Base-by-base conservation (phyloP, 495 filamentous ascomycete species). In the Xylaria bambusicola region DNA sequence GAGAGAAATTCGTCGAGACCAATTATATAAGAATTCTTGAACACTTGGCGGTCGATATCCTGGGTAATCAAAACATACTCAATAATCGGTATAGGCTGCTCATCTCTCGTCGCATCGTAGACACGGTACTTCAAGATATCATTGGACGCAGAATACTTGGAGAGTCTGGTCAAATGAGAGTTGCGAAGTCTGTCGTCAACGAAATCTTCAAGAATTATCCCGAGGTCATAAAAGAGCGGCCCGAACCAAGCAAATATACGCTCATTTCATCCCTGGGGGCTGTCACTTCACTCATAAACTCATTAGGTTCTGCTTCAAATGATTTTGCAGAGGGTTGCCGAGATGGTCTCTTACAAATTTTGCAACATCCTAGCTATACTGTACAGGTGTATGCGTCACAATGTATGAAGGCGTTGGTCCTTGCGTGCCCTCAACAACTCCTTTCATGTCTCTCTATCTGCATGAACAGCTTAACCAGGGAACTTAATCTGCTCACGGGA, bases 321-420 rank as follows among this genome's bases (percentile, higher is more conserved):
- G 78, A 74, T 44, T 82, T 94, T 64, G 88, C 89, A 5, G 94
- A 99, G 56, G 69, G 76, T 23, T 93, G 90, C 65, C 84, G 93
- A 23, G 94, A 98, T 69, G 90, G 88, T 10, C 79, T 99, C 26
- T 77, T 98, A 35, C 92, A 97, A 66, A 91, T 96, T 10, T 77
- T 98, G 3, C 89, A 96, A 64, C 95, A 99, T 68, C 91, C 93
- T 2, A 98, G 90, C 74, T 98, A 97, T 68, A 92, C 92, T 7
- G 93, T 99, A 6, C 94, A 98, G 69, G 84, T 98, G 1, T 87
- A 93, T 64, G 87, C 90, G 1, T 88, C 94, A 27, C 83, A 87
- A 63, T 95, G 91, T 64, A 73, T 98, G 52, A 91, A 93, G 49
- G 85, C 80, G 7, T 96, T 98, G 66, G 88, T 96, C 6, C 77